These are phyloP conservation scores for Cystobasidium slooffiae DNA, from an alignment of 1,284 basidiomycete genomes.

Conservation along the genomic window DNA sequence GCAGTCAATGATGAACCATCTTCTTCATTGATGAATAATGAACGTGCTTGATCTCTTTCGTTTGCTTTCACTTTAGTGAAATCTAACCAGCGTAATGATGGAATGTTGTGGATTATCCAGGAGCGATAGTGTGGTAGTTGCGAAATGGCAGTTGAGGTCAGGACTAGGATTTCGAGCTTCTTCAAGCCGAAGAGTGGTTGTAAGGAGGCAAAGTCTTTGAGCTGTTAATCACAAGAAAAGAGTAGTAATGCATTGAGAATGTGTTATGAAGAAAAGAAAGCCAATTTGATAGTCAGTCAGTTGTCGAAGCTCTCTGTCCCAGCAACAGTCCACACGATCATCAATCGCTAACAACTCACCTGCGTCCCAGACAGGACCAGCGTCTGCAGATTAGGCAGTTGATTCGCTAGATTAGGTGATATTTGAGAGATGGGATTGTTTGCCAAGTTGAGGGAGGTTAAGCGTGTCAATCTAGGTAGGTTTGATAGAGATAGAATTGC, in stretches of 20 bases:
- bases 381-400: slow-evolving; percentile 79
- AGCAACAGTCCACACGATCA: not conserved
- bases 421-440: slow-evolving; percentile 86
- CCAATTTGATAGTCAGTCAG: no score
- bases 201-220: slow-evolving; percentile 43
- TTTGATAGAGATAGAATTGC: slow-evolving; percentile 85
- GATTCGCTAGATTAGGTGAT: slow-evolving; percentile 76
- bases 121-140: slow-evolving; percentile 96
- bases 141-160: slow-evolving; percentile 88
- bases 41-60: slow-evolving; percentile 64
- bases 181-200: slow-evolving; percentile 42
- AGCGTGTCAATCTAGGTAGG: slow-evolving; percentile 77
- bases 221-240: slow-evolving; percentile 21
- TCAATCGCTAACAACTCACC: slow-evolving; percentile 25
- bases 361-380: slow-evolving; percentile 67
- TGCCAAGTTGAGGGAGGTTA: slow-evolving; percentile 77
- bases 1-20: slow-evolving; percentile 66
- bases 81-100: slow-evolving; percentile 84
- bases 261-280: not conserved
- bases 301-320: no score
- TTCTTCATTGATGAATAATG: slow-evolving; percentile 21
- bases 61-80: slow-evolving; percentile 95
- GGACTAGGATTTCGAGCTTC: slow-evolving; percentile 76
- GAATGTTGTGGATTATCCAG: slow-evolving; percentile 68
- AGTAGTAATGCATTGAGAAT: not conserved